Percentiles rank a stretch among this genome's conserved stretches.
Evolutionary conservation across 139 green algal species (phyloP).

Genomic region (Asterochloris sp.): DNA sequence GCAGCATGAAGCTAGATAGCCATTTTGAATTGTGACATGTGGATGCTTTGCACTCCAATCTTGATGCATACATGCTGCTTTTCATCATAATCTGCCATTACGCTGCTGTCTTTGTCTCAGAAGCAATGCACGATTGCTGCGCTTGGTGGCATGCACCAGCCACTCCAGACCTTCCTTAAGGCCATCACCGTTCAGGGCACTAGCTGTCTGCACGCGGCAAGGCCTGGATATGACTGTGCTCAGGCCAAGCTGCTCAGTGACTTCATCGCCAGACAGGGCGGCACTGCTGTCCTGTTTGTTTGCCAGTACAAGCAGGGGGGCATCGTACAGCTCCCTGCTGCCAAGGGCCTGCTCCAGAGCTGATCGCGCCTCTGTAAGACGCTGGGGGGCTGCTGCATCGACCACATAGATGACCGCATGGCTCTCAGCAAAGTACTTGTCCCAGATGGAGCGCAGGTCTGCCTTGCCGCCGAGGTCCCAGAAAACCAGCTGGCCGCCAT

Average conservation of each 20-base stretch:
- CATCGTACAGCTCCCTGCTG: slow-evolving; percentile 67
- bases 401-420: slow-evolving; percentile 91
- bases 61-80: too few species aligned
- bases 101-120: slow-evolving; percentile 10
- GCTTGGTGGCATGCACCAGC: slow-evolving; percentile 75
- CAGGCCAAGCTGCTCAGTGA: slow-evolving; percentile 59
- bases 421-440: slow-evolving; percentile 94
- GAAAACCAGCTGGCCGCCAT: slow-evolving; percentile 70
- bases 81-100: too few species aligned
- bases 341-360: slow-evolving; percentile 67
- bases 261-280: slow-evolving; percentile 32
- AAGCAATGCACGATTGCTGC: slow-evolving; percentile 43
- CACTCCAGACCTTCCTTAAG: slow-evolving; percentile 77
- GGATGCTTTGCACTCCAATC: too few species aligned
- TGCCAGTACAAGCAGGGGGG: slow-evolving; percentile 86
- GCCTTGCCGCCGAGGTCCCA: slow-evolving; percentile 89
- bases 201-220: slow-evolving; percentile 60
- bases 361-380: slow-evolving; percentile 59
- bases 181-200: slow-evolving; percentile 68
- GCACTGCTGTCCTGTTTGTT: slow-evolving; percentile 87
- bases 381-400: slow-evolving; percentile 52
- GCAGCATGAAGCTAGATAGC: too few species aligned
- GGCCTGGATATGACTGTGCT: slow-evolving; percentile 32
- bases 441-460: slow-evolving; percentile 88
- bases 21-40: too few species aligned